phyloP scores from a whole-genome alignment of 2,329 filamentous ascomycete genomes.

The Botryotinia convoluta region DNA sequence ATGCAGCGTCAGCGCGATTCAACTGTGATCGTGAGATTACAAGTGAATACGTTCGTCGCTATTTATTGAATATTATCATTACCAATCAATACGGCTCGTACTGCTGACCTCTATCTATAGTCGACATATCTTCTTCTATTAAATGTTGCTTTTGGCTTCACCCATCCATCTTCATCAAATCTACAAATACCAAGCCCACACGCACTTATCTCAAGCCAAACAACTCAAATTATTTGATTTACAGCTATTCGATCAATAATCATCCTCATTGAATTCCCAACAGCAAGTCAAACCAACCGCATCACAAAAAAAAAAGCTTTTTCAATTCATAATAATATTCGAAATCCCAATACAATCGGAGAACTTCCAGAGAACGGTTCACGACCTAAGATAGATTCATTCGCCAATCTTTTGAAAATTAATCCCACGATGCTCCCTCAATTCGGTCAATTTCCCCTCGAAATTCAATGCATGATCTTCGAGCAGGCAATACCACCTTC shows the following conservation, averaged over 20 bases:
- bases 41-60: rapidly evolving
- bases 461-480: neutral
- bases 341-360: neutral
- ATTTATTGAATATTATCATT: neutral
- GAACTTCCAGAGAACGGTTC: neutral
- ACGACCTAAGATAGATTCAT: rapidly evolving
- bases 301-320: neutral
- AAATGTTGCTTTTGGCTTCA: neutral
- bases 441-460: neutral
- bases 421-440: neutral
- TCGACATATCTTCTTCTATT: rapidly evolving
- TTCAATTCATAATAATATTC: neutral
- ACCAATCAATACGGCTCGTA: neutral
- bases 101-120: neutral
- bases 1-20: neutral
- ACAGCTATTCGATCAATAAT: neutral
- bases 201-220: neutral
- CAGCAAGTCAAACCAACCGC: neutral
- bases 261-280: neutral
- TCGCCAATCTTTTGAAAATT: no score
- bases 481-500: neutral
- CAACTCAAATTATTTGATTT: neutral
- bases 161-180: neutral
- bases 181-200: no score
- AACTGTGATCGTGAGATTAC: rapidly evolving